Base-by-base conservation (phyloP, 1,284 basidiomycete genomes). In the Calocybe gambosa region DNA sequence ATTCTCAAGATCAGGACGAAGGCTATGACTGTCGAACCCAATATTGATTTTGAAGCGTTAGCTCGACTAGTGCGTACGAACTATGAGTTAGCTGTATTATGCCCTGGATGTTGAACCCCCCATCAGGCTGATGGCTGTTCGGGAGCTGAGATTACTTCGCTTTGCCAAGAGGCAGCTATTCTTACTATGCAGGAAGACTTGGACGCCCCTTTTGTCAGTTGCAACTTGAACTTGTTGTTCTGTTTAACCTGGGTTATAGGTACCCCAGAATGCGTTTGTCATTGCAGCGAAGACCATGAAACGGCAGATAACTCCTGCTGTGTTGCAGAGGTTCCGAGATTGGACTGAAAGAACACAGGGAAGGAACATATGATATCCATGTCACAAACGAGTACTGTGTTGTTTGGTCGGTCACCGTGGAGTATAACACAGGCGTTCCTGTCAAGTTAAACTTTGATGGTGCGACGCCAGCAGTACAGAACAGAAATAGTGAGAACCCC, bases 161-260 rank as follows among this genome's bases (percentile, higher is more conserved):
- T 99, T 41, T 98, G 94, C 62, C 96, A 99, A 68, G 95, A 99
- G 65, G 96, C 96, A 1, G 96, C 95, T 0, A 65, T 99, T 53
- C 63, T 86, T 33, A 89, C 93, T 0, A 95, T 96, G 90, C 84
- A 90, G 57, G 75, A 80, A 51, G 78, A 96, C 61, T 81, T 97
- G 19, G 64, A 90, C 49, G 84, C 90, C 3, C 73, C 79, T 29
- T 77, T 71, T 57, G 93, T 95, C 54, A 60, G 86, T 52, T 15
- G 16, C 25, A 36, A 21, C 39, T n/a, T n/a, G n/a, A n/a, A n/a
- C n/a, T n/a, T n/a, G n/a, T n/a, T n/a, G n/a, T n/a, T n/a, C n/a
- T n/a, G n/a, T n/a, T n/a, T n/a, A n/a, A n/a, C n/a, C 25, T 18
- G 43, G 34, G 34, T 15, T 31, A 19, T 57, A 94, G 89, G 83